phyloP scores from a whole-genome alignment of 2,329 filamentous ascomycete species.

The Sporothrix mexicana region DNA sequence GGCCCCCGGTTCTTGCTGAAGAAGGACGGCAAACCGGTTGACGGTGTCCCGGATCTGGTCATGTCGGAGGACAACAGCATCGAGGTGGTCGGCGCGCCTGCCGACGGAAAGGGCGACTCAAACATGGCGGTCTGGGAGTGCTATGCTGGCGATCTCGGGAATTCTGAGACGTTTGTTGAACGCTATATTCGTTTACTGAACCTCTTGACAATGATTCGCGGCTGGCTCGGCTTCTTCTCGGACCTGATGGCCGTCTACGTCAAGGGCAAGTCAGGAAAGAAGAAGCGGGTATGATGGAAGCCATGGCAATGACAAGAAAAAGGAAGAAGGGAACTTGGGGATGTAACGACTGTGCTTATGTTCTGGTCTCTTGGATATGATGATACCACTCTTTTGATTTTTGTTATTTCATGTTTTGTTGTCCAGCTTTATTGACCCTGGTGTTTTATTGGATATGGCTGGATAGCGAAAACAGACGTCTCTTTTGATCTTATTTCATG shows the following conservation, averaged over 20 bases:
- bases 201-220: constrained; percentile 53
- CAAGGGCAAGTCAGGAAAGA: background rate
- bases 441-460: too few relatives aligned
- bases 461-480: too few relatives aligned
- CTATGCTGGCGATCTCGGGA: constrained; percentile 63
- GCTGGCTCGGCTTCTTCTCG: constrained; percentile 58
- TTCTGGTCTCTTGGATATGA: constrained; percentile 8
- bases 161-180: constrained; percentile 61
- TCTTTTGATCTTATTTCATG: background rate
- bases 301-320: too few relatives aligned
- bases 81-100: constrained; percentile 37
- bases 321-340: background rate
- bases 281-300: background rate
- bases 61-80: constrained; percentile 10
- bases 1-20: constrained; percentile 60
- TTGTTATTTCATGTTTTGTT: background rate
- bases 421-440: background rate
- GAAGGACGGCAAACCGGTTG: constrained; percentile 39
- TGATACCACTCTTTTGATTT: constrained; percentile 20
- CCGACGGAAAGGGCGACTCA: constrained; percentile 21
- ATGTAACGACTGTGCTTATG: background rate
- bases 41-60: constrained; percentile 11
- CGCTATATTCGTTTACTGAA: constrained; percentile 62
- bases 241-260: constrained; percentile 43
- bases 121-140: constrained; percentile 63